Conservation (phyloP, 805 yeast genomes). For the Wickerhamomyces strasburgensis region DNA sequence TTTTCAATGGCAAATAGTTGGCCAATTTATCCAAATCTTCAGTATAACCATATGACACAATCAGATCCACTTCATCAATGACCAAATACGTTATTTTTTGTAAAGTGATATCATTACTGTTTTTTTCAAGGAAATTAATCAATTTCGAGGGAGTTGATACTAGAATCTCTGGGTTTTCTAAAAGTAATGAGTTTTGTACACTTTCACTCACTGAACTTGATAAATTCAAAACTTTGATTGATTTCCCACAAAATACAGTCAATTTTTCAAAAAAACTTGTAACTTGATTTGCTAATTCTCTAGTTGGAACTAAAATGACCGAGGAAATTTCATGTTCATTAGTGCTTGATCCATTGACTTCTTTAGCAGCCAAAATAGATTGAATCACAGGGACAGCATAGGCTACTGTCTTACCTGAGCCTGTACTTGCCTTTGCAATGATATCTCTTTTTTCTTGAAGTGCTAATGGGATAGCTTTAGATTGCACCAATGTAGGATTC, state of each 20-base stretch:
- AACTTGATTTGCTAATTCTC: slow-evolving; percentile 88
- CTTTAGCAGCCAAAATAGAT: slow-evolving; percentile 48
- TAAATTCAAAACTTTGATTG: slow-evolving; percentile 60
- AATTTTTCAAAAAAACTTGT: slow-evolving; percentile 62
- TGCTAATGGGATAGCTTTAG: slow-evolving; percentile 89
- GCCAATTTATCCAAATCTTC: slow-evolving; percentile 74
- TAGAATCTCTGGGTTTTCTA: slow-evolving; percentile 73
- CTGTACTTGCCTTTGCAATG: slow-evolving; percentile 91
- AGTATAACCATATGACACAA: slow-evolving; percentile 83
- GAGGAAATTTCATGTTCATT: slow-evolving; percentile 25
- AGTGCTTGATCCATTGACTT: slow-evolving; percentile 23
- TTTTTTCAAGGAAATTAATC: slow-evolving; percentile 46
- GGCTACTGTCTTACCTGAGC: slow-evolving; percentile 94
- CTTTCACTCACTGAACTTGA: slow-evolving; percentile 58
- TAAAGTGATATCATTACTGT: slow-evolving; percentile 43
- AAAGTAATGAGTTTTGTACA: slow-evolving; percentile 64
- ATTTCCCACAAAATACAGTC: slow-evolving; percentile 64
- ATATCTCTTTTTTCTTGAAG: slow-evolving; percentile 86
- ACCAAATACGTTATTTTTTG: slow-evolving; percentile 63
- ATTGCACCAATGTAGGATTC: slow-evolving; percentile 87
- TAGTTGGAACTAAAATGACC: slow-evolving; percentile 84
- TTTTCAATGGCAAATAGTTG: slow-evolving; percentile 60
- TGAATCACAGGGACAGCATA: slow-evolving; percentile 85
- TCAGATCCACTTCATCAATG: slow-evolving; percentile 92
- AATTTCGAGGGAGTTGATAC: slow-evolving; percentile 86